Percentiles rank a stretch among this genome's conserved stretches.
Evolutionary conservation across 2,329 filamentous ascomycete species (phyloP).

Genomic region (Alternaria rosae): DNA sequence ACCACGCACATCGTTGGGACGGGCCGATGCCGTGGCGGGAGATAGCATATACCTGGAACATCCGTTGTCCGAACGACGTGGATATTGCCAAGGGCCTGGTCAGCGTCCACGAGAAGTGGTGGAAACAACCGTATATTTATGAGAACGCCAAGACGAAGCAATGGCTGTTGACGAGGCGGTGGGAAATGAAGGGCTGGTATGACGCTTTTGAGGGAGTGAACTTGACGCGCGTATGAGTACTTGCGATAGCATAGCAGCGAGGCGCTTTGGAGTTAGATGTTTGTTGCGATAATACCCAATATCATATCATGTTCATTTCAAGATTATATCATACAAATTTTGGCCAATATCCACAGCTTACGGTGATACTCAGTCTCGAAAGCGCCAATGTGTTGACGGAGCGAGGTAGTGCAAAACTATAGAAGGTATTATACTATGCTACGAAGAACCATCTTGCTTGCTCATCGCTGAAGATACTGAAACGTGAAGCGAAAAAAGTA

Average conservation of each 20-base stretch:
- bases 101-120: slow-evolving; percentile 53
- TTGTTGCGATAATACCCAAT: background rate
- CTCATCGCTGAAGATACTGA: no score
- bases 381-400: background rate
- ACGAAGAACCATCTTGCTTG: no score
- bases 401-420: background rate
- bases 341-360: background rate
- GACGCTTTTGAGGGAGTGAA: slow-evolving; percentile 28
- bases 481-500: no score
- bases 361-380: background rate
- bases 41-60: slow-evolving; percentile 49
- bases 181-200: slow-evolving; percentile 52
- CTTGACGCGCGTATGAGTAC: slow-evolving; percentile 18
- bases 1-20: slow-evolving; percentile 44
- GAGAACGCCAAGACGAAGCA: slow-evolving; percentile 38
- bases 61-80: slow-evolving; percentile 45
- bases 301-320: background rate
- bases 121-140: slow-evolving; percentile 38
- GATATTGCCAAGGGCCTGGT: slow-evolving; percentile 48
- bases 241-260: background rate
- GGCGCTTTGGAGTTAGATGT: background rate
- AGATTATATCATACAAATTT: background rate
- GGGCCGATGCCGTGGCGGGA: slow-evolving; percentile 54
- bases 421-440: background rate
- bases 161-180: slow-evolving; percentile 45